phyloP scores from a whole-genome alignment of 2,329 filamentous ascomycete species.

The Arthrobotrys entomopaga region DNA sequence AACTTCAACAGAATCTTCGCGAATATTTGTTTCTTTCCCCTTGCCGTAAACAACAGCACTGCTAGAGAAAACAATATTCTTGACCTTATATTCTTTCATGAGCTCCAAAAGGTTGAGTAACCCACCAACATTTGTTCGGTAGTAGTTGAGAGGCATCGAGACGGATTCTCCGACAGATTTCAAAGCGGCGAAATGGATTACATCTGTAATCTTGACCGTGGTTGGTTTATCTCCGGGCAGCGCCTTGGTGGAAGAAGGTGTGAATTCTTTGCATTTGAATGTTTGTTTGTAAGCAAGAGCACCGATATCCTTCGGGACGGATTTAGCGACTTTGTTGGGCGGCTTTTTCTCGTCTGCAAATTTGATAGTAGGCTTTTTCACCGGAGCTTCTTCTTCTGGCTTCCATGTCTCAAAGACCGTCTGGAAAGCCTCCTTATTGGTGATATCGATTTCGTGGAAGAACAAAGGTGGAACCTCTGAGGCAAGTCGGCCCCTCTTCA shows the following conservation, averaged over 20 bases:
- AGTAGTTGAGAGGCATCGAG: conserved; percentile 71
- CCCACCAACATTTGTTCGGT: conserved; percentile 74
- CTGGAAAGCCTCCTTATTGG: conserved; percentile 56
- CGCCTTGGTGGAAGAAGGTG: conserved; percentile 62
- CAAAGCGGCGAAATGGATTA: conserved; percentile 77
- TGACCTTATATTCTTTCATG: conserved; percentile 71
- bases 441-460: conserved; percentile 59
- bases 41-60: conserved; percentile 75
- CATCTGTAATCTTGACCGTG: conserved; percentile 68
- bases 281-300: conserved; percentile 60
- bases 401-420: conserved; percentile 57
- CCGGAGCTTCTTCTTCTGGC: conserved; percentile 1
- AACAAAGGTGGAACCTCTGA: conserved; percentile 56
- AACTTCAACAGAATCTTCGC: conserved; percentile 61
- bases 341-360: conserved; percentile 28
- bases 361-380: conserved; percentile 34
- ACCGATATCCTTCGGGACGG: conserved; percentile 61
- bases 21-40: conserved; percentile 62
- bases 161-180: conserved; percentile 75
- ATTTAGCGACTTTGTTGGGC: conserved; percentile 54
- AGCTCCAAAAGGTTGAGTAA: conserved; percentile 70
- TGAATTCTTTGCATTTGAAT: conserved; percentile 62
- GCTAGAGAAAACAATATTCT: conserved; percentile 74
- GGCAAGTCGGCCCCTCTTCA: conserved; percentile 35
- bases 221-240: conserved; percentile 60